phyloP scores from a whole-genome alignment of 495 filamentous ascomycete genomes.

The Echria macrotheca region DNA sequence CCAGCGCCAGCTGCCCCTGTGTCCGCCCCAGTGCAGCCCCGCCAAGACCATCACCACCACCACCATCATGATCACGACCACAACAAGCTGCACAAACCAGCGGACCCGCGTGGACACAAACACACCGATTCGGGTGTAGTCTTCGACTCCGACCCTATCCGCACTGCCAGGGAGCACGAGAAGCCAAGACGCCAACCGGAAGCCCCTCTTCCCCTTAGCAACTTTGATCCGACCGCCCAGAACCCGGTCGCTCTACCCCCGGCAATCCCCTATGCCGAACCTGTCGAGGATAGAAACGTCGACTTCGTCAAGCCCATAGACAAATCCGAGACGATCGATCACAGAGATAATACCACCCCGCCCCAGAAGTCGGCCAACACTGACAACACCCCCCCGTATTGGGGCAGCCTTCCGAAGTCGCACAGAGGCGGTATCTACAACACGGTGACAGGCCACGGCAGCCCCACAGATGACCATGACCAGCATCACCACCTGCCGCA shows the following conservation, averaged over 20 bases:
- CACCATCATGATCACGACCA: conserved; percentile 11
- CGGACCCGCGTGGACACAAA: conserved; percentile 26
- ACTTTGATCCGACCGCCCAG: background rate
- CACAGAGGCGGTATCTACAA: conserved; percentile 33
- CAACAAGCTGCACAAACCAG: conserved; percentile 30
- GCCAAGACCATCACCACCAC: background rate
- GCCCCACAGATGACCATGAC: conserved; percentile 27
- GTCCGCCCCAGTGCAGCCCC: no score
- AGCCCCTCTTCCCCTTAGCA: no score
- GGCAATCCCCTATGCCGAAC: background rate
- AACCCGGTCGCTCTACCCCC: background rate
- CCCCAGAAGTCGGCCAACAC: background rate
- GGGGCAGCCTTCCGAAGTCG: conserved; percentile 35
- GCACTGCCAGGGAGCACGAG: background rate
- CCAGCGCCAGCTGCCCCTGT: background rate
- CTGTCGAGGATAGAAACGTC: background rate
- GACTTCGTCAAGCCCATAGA: background rate
- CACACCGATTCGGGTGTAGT: conserved; percentile 31
- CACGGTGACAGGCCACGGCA: conserved; percentile 38
- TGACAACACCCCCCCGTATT: conserved; percentile 30
- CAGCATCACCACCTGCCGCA: conserved; percentile 25
- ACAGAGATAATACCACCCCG: background rate
- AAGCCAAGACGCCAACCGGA: background rate
- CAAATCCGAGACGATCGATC: background rate
- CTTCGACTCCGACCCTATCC: conserved; percentile 9